Percentiles rank a stretch among this genome's conserved stretches.
These are phyloP conservation scores for Colletotrichum acutatum DNA, from an alignment of 2,329 filamentous ascomycete species.

Conservation along the genomic window DNA sequence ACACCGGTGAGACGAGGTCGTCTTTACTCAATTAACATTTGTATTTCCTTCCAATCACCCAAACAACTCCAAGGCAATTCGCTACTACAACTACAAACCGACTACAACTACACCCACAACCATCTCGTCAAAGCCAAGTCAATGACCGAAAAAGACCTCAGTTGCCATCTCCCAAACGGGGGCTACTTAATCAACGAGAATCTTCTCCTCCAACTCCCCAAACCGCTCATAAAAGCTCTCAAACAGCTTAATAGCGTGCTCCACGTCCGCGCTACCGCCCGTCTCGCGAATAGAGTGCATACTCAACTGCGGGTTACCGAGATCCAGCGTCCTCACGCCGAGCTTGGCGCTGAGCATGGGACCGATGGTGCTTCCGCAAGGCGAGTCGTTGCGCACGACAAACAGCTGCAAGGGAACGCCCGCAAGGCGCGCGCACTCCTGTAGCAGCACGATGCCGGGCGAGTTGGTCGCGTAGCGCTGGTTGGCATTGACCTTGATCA, in stretches of 20 bases:
- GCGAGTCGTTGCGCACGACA: constrained; percentile 94
- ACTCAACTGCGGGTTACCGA: constrained; percentile 92
- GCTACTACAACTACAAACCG: neutral
- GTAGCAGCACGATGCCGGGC: constrained; percentile 90
- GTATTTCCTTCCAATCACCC: no score
- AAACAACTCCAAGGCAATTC: neutral
- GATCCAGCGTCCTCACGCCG: constrained; percentile 88
- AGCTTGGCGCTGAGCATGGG: constrained; percentile 93
- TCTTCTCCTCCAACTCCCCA: constrained; percentile 82
- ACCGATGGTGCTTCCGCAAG: constrained; percentile 95
- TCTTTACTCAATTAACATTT: no score
- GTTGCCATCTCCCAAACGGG: neutral
- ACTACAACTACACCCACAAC: neutral
- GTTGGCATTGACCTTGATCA: constrained; percentile 99
- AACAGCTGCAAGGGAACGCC: constrained; percentile 93
- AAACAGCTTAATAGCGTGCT: constrained; percentile 87
- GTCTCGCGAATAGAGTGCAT: constrained; percentile 99
- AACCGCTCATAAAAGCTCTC: constrained; percentile 88
- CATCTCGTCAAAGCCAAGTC: neutral
- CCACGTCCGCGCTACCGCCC: constrained; percentile 87
- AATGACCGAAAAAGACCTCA: neutral
- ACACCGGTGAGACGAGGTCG: no score
- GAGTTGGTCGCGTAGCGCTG: constrained; percentile 97
- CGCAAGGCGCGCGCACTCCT: constrained; percentile 81
- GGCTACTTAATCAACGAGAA: constrained; percentile 77